Percentiles rank a stretch among this genome's conserved stretches.
These are phyloP conservation scores for Alternaria ventricosa DNA, from an alignment of 2,329 filamentous ascomycete species.

Conservation along the genomic window DNA sequence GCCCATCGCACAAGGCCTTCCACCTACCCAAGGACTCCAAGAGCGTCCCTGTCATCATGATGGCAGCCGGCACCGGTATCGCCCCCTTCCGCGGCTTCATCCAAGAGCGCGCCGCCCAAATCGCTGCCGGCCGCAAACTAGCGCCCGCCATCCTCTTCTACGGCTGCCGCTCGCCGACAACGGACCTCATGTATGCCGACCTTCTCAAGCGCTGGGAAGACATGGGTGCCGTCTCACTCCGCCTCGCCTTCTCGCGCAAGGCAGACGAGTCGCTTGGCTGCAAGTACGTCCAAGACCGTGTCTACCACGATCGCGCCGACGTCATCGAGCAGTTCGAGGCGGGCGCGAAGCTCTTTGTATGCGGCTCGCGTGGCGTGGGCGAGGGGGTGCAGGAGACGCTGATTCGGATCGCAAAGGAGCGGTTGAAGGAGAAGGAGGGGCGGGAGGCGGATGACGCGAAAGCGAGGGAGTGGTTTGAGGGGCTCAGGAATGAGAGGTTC, in stretches of 20 bases:
- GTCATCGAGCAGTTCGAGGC: slow-evolving; percentile 54
- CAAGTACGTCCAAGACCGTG: slow-evolving; percentile 61
- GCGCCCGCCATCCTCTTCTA: slow-evolving; percentile 70
- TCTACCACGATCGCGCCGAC: slow-evolving; percentile 57
- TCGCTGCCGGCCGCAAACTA: slow-evolving; percentile 58
- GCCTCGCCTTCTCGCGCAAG: slow-evolving; percentile 64
- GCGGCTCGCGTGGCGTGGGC: slow-evolving; percentile 62
- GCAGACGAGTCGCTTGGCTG: slow-evolving; percentile 54
- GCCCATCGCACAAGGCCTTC: slow-evolving; percentile 52
- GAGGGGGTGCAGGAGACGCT: slow-evolving; percentile 52
- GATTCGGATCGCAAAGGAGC: slow-evolving; percentile 54
- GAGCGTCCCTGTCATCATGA: slow-evolving; percentile 51
- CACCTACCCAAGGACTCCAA: slow-evolving; percentile 52
- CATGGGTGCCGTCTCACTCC: slow-evolving; percentile 66
- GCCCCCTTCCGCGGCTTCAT: slow-evolving; percentile 54
- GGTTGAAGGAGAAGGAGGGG: slow-evolving; percentile 48
- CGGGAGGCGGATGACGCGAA: slow-evolving; percentile 48
- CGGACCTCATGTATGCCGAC: slow-evolving; percentile 67
- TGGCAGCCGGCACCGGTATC: slow-evolving; percentile 49
- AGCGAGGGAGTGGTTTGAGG: slow-evolving; percentile 55
- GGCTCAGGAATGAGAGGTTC: slow-evolving; percentile 52
- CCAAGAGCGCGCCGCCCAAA: slow-evolving; percentile 50
- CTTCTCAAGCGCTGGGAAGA: slow-evolving; percentile 66
- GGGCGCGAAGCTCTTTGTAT: slow-evolving; percentile 68
- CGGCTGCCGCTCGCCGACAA: slow-evolving; percentile 63